phyloP scores from a whole-genome alignment of 2,329 filamentous ascomycete genomes.

The Fusarium pseudoanthophilum region DNA sequence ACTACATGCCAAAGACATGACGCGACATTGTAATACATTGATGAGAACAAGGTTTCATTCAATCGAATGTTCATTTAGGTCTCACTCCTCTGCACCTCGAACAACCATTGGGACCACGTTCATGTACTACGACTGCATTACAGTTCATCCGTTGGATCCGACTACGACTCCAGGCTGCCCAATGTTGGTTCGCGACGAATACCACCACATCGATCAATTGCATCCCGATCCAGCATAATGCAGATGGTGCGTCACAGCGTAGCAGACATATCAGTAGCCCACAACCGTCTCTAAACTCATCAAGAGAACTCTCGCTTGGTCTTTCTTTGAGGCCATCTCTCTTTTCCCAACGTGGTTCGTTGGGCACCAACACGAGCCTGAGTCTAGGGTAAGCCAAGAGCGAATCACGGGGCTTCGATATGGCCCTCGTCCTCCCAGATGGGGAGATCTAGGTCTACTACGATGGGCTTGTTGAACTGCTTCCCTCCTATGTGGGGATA shows the following conservation, averaged over 20 bases:
- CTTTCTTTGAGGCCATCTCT: slow-evolving; percentile 17
- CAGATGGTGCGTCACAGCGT: slow-evolving; percentile 24
- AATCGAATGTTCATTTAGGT: background rate
- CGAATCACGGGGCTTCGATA: slow-evolving; percentile 20
- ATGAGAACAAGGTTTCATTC: background rate
- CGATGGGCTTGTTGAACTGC: slow-evolving; percentile 79
- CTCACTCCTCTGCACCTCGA: background rate
- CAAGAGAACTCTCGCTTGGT: slow-evolving; percentile 10
- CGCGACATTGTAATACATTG: background rate
- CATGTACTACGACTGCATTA: slow-evolving; percentile 5
- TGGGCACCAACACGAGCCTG: slow-evolving; percentile 40
- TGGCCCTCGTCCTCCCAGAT: slow-evolving; percentile 50
- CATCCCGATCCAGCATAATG: slow-evolving; percentile 20
- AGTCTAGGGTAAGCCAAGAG: slow-evolving; percentile 30
- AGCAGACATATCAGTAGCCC: slow-evolving; percentile 3
- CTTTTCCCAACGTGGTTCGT: slow-evolving; percentile 15
- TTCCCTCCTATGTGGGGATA: slow-evolving; percentile 72
- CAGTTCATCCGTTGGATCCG: slow-evolving; percentile 20
- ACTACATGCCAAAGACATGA: slow-evolving; percentile 7
- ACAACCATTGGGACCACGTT: slow-evolving; percentile 29
- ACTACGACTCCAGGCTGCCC: background rate
- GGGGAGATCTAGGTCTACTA: slow-evolving; percentile 83
- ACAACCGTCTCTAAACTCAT: slow-evolving; percentile 7
- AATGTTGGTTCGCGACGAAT: slow-evolving; percentile 11
- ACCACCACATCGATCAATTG: background rate